A percentile compares a stretch with the other conserved stretches of the same genome.
phyloP scores from a whole-genome alignment of 208 protist species.

The Crithidia expoeki region DNA sequence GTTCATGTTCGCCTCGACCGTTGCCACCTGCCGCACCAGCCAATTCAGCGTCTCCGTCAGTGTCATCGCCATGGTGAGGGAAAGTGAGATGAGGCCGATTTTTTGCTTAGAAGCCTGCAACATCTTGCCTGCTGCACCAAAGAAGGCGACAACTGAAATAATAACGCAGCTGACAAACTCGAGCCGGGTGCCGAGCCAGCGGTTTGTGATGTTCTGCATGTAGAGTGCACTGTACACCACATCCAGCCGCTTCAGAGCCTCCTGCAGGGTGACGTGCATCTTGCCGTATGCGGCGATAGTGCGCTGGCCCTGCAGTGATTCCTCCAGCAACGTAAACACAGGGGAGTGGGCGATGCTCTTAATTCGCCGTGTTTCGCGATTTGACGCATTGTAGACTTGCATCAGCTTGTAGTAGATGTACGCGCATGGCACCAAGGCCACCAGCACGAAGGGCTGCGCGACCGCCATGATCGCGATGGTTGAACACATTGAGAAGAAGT shows the following conservation, averaged over 20 bases:
- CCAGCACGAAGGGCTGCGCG: slow-evolving; percentile 53
- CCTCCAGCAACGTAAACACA: slow-evolving; percentile 91
- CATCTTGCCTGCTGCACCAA: slow-evolving; percentile 56
- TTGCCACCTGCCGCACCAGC: slow-evolving; percentile 55
- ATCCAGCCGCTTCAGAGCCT: slow-evolving; percentile 53
- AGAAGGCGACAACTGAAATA: slow-evolving; percentile 48
- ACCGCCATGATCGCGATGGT: slow-evolving; percentile 52
- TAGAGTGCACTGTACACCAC: slow-evolving; percentile 54
- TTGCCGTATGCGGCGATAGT: slow-evolving; percentile 87
- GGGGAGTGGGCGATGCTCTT: slow-evolving; percentile 91
- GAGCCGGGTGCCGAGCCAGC: slow-evolving; percentile 91
- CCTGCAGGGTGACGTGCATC: slow-evolving; percentile 31
- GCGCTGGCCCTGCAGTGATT: slow-evolving; percentile 84
- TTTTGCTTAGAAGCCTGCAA: slow-evolving; percentile 14
- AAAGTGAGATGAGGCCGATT: slow-evolving; percentile 66
- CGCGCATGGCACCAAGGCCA: slow-evolving; percentile 62
- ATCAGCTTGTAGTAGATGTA: slow-evolving; percentile 90
- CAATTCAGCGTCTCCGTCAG: slow-evolving; percentile 66
- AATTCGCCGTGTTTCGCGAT: slow-evolving; percentile 90
- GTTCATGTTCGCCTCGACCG: slow-evolving; percentile 86
- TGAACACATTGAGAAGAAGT: slow-evolving; percentile 57
- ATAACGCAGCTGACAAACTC: slow-evolving; percentile 88
- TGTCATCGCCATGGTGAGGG: slow-evolving; percentile 61
- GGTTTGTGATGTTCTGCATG: slow-evolving; percentile 61
- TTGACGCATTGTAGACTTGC: slow-evolving; percentile 82